Conservation (phyloP, 2,329 filamentous ascomycete genomes). For the Trichophyton benhamiae region DNA sequence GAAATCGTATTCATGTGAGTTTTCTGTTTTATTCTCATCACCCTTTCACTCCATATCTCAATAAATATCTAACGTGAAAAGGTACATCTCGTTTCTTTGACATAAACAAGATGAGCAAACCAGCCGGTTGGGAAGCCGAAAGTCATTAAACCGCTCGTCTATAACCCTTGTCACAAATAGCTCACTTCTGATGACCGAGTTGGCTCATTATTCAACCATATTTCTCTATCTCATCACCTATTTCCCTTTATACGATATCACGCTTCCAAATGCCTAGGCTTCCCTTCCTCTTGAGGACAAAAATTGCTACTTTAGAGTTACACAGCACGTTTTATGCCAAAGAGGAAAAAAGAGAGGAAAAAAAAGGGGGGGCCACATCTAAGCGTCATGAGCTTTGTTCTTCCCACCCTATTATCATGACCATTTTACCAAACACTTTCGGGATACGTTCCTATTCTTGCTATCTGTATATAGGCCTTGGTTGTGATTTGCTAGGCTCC, state of each 20-base stretch:
- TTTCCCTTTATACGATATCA: constrained; percentile 3
- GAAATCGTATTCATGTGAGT: constrained; percentile 94
- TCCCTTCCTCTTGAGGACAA: neutral
- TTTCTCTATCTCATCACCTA: neutral
- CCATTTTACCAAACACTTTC: neutral
- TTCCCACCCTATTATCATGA: neutral
- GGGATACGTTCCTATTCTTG: neutral
- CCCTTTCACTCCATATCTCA: neutral
- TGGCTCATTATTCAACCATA: neutral
- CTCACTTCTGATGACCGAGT: constrained; percentile 7
- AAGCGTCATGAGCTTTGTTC: neutral
- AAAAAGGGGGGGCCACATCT: neutral
- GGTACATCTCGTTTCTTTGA: constrained; percentile 81
- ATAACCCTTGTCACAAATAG: neutral
- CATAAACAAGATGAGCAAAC: constrained; percentile 66
- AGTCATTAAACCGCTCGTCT: constrained; percentile 13
- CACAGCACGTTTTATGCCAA: neutral
- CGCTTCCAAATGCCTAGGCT: neutral
- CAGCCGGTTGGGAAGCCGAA: constrained; percentile 63
- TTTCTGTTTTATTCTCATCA: neutral
- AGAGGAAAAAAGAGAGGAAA: neutral
- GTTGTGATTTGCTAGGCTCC: neutral
- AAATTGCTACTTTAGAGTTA: neutral
- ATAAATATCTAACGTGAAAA: constrained; percentile 24
- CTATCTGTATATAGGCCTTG: constrained; percentile 1